Evolutionary conservation across 139 green algal species (phyloP).

Genomic region (Klebsormidium nitens): DNA sequence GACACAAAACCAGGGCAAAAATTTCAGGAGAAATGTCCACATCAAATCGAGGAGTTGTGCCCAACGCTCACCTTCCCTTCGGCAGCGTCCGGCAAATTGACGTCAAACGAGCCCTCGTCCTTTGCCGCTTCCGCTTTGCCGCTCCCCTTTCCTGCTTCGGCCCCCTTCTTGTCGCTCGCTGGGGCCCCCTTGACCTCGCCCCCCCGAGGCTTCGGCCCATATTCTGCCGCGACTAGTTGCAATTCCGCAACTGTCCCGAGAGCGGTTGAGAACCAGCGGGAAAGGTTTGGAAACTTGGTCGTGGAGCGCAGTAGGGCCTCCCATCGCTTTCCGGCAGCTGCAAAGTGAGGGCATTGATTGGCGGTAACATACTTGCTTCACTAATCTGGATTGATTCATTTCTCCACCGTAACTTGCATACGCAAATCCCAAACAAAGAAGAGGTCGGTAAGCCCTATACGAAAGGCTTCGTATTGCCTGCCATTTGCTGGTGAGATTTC

Average conservation of each 20-base stretch:
- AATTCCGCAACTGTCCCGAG: background rate
- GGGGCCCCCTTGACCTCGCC: background rate
- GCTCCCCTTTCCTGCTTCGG: background rate
- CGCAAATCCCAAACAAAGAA: too few species aligned
- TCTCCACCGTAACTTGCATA: background rate
- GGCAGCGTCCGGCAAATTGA: slow-evolving; percentile 68
- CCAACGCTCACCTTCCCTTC: slow-evolving; percentile 82
- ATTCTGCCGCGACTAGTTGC: background rate
- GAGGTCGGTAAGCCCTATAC: background rate
- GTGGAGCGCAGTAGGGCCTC: slow-evolving; percentile 25
- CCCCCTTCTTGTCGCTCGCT: background rate
- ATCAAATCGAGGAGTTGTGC: too few species aligned
- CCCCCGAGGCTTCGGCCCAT: background rate
- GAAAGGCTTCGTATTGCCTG: background rate
- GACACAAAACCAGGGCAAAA: too few species aligned
- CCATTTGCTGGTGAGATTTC: background rate
- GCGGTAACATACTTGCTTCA: background rate
- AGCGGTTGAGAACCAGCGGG: slow-evolving; percentile 61
- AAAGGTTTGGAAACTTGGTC: slow-evolving; percentile 60
- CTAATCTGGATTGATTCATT: background rate
- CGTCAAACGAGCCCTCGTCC: slow-evolving; percentile 72
- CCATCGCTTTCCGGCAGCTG: slow-evolving; percentile 29
- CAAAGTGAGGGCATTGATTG: background rate
- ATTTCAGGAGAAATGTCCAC: too few species aligned
- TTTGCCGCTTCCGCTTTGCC: slow-evolving; percentile 1